Evolutionary conservation across 768 basidiomycete species (phyloP).

Genomic region (Fistulinella prunicolor): DNA sequence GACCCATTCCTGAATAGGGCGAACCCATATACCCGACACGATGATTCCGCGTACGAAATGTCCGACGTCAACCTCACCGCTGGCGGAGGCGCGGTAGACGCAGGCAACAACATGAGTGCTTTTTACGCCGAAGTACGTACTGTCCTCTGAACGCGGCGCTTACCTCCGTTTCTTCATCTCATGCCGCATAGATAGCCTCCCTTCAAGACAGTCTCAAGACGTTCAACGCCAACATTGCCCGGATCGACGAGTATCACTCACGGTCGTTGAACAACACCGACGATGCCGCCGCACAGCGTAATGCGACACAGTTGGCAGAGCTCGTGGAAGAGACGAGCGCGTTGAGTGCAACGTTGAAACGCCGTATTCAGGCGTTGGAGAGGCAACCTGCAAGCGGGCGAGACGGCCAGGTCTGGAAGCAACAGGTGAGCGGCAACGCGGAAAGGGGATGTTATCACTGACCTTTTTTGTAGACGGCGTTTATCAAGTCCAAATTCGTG

Average conservation of each 20-base stretch:
- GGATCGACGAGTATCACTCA: constrained; percentile 70
- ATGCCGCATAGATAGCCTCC: constrained; percentile 61
- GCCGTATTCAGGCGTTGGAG: constrained; percentile 68
- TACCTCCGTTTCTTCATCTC: neutral
- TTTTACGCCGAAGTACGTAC: constrained; percentile 71
- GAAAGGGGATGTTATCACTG: neutral
- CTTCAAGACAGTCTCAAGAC: constrained; percentile 67
- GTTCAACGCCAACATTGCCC: constrained; percentile 67
- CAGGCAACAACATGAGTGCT: constrained; percentile 55
- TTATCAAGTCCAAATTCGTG: constrained; percentile 74
- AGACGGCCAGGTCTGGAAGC: constrained; percentile 71
- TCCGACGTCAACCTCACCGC: constrained; percentile 55
- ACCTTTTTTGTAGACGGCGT: constrained; percentile 42
- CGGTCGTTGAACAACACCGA: constrained; percentile 76
- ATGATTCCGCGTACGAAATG: constrained; percentile 64
- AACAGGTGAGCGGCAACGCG: constrained; percentile 51
- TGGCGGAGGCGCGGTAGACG: constrained; percentile 35
- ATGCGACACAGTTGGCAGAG: constrained; percentile 60
- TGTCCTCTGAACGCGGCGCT: neutral
- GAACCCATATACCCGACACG: constrained; percentile 70
- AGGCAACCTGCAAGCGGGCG: constrained; percentile 59
- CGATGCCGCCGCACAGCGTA: constrained; percentile 59
- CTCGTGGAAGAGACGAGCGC: constrained; percentile 71
- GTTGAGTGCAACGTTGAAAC: constrained; percentile 66
- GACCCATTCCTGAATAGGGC: constrained; percentile 36